phyloP scores from a whole-genome alignment of 495 filamentous ascomycete genomes.

The Penicillium diatomitis region DNA sequence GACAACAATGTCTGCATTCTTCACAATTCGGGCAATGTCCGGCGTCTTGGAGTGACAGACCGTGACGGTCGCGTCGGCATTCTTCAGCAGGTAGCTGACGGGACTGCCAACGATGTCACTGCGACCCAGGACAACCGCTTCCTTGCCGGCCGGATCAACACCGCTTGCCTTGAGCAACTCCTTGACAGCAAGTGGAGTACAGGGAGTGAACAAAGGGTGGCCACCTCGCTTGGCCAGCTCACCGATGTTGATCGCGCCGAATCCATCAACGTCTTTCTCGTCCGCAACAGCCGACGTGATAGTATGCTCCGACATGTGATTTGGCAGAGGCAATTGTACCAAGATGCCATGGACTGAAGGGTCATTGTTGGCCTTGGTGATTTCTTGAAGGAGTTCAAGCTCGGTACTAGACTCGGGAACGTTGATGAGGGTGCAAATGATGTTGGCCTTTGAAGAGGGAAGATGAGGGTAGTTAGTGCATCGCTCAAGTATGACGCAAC shows the following conservation, averaged over 20 bases:
- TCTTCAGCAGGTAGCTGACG: conserved; percentile 88
- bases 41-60: conserved; percentile 86
- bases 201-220: conserved; percentile 77
- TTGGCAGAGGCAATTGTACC: conserved; percentile 84
- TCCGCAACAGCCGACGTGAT: conserved; percentile 84
- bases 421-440: conserved; percentile 75
- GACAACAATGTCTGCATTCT: conserved; percentile 80
- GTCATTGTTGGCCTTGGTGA: conserved; percentile 80
- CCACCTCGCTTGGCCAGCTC: conserved; percentile 93
- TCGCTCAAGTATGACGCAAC: not conserved
- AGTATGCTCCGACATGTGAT: conserved; percentile 77
- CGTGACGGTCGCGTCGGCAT: conserved; percentile 93
- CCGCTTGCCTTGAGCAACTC: conserved; percentile 76
- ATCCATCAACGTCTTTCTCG: conserved; percentile 97
- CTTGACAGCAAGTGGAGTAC: conserved; percentile 97
- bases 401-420: conserved; percentile 76
- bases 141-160: conserved; percentile 77
- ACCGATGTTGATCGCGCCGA: conserved; percentile 86
- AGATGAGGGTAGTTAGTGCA: conserved; percentile 5
- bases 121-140: conserved; percentile 87
- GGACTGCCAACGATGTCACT: conserved; percentile 97
- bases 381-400: conserved; percentile 71
- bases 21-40: conserved; percentile 61
- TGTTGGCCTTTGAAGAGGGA: conserved; percentile 57
- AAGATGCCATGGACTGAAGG: conserved; percentile 82